A percentile compares a stretch with the other conserved stretches of the same genome.
phyloP scores from a whole-genome alignment of 108 stramenopile species.

The Conticribra guillardii region DNA sequence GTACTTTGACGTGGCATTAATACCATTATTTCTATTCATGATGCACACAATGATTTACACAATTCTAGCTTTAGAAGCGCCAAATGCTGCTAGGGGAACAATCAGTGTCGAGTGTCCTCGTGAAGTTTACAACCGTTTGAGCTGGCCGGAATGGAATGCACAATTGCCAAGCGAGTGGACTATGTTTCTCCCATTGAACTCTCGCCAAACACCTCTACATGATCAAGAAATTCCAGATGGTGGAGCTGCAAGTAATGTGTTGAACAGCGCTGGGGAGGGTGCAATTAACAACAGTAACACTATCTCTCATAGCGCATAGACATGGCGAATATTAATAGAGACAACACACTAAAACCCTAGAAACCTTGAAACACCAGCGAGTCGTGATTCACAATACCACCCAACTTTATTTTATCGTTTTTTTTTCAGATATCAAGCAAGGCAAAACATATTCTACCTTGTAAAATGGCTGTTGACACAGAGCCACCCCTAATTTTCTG shows the following conservation, averaged over 20 bases:
- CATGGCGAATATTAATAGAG: too few species aligned
- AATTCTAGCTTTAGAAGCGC: slow-evolving; percentile 61
- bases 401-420: too few species aligned
- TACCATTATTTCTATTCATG: slow-evolving; percentile 49
- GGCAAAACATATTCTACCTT: too few species aligned
- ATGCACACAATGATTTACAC: slow-evolving; percentile 65
- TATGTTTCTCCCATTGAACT: slow-evolving; percentile 67
- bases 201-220: slow-evolving; percentile 43
- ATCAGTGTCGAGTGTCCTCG: slow-evolving; percentile 61
- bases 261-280: neutral
- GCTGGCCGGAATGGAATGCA: slow-evolving; percentile 67
- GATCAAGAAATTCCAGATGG: slow-evolving; percentile 34
- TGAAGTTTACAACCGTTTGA: slow-evolving; percentile 66
- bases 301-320: too few species aligned
- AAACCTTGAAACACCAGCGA: too few species aligned
- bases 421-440: too few species aligned
- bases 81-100: slow-evolving; percentile 56
- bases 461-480: too few species aligned
- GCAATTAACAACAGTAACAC: neutral
- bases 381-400: too few species aligned
- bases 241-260: neutral
- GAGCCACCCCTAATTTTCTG: too few species aligned
- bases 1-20: slow-evolving; percentile 64
- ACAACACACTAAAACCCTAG: too few species aligned
- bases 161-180: slow-evolving; percentile 65